phyloP scores from a whole-genome alignment of 139 green algal species.

The Micractinium conductrix region DNA sequence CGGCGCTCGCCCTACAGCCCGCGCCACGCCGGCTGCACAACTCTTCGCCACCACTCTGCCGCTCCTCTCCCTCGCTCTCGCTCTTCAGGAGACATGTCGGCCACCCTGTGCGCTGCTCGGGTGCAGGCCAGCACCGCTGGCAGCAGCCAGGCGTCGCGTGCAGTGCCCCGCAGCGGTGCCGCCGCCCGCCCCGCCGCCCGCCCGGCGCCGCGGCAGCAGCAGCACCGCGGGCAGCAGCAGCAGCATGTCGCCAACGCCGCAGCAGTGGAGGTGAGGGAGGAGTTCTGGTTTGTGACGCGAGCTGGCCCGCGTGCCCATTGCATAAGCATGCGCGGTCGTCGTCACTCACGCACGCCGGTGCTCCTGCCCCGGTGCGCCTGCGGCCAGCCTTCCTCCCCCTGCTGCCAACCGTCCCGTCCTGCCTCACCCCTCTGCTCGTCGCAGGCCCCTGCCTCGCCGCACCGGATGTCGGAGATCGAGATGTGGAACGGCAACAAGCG shows the following conservation, averaged over 20 bases:
- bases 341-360: not conserved
- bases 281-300: too few species aligned
- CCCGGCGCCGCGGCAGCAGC: not conserved
- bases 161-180: too few species aligned
- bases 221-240: not conserved
- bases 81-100: too few species aligned
- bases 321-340: not conserved
- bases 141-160: too few species aligned
- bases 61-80: too few species aligned
- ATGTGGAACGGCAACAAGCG: constrained; percentile 54
- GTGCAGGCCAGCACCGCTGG: not conserved
- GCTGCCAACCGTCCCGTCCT: not conserved
- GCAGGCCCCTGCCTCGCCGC: not conserved
- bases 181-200: too few species aligned
- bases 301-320: not conserved
- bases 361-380: not conserved
- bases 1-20: too few species aligned
- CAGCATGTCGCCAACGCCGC: not conserved
- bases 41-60: not conserved
- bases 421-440: not conserved
- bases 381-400: not conserved
- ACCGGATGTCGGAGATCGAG: constrained; percentile 48
- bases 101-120: too few species aligned
- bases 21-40: too few species aligned
- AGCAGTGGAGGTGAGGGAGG: not conserved